These are phyloP conservation scores for Helotiales sp. DNA, from an alignment of 2,329 filamentous ascomycete species.

Conservation along the genomic window DNA sequence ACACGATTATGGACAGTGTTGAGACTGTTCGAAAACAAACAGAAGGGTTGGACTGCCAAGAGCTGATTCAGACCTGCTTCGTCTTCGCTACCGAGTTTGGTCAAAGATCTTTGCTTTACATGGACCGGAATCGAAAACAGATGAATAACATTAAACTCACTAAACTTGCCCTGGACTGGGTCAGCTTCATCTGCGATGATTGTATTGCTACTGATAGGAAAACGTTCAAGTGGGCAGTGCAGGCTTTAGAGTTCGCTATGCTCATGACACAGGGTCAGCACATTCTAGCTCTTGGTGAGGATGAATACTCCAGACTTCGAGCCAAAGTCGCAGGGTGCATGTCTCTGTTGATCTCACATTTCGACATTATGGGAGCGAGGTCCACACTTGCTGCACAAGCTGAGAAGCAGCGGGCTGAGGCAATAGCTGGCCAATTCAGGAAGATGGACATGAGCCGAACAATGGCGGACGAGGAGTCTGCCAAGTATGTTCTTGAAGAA, in stretches of 20 bases:
- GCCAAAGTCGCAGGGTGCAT: constrained; percentile 95
- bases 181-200: constrained; percentile 96
- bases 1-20: constrained; percentile 98
- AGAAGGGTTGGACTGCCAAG: constrained; percentile 81
- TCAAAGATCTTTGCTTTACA: constrained; percentile 88
- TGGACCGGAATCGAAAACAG: constrained; percentile 91
- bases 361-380: constrained; percentile 97
- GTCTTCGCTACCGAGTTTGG: constrained; percentile 99
- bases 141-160: constrained; percentile 98
- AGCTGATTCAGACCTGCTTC: constrained; percentile 96
- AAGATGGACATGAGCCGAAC: constrained; percentile 74
- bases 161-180: constrained; percentile 92
- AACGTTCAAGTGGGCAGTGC: constrained; percentile 96
- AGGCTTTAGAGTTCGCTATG: constrained; percentile 95
- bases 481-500: constrained; percentile 70
- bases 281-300: constrained; percentile 85
- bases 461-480: constrained; percentile 82
- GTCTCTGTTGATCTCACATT: constrained; percentile 95
- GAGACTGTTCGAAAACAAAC: constrained; percentile 89
- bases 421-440: constrained; percentile 72
- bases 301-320: constrained; percentile 80
- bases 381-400: constrained; percentile 92
- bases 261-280: constrained; percentile 93
- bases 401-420: constrained; percentile 85
- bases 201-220: constrained; percentile 91